Percentiles rank a stretch among this genome's conserved stretches.
Evolutionary conservation across 331 rosid species (phyloP).

Genomic region (Malus hybrid): DNA sequence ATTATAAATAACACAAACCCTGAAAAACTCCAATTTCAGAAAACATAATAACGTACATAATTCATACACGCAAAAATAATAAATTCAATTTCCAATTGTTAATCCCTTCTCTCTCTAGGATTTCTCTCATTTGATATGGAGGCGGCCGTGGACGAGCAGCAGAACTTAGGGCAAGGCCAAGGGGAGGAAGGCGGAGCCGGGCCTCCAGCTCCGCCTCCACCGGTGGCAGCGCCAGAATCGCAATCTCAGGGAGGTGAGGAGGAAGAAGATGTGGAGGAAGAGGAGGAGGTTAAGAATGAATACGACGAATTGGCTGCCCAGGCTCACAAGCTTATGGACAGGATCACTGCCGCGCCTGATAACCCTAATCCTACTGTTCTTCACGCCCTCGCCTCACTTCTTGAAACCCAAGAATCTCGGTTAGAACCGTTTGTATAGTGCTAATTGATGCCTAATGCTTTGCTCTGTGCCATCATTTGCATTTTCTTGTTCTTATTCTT

Average conservation of each 20-base stretch:
- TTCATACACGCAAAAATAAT: neutral
- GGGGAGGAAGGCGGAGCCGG: conserved; percentile 1
- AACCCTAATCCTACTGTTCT: conserved; percentile 69
- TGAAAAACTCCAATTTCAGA: neutral
- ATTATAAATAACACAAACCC: neutral
- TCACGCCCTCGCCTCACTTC: conserved; percentile 85
- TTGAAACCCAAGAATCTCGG: conserved; percentile 76
- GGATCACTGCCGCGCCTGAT: conserved; percentile 60
- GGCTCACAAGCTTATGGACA: conserved; percentile 86
- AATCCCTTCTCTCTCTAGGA: neutral
- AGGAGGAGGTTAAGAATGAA: conserved; percentile 64
- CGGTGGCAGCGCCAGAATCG: conserved; percentile 22
- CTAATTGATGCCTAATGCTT: neutral
- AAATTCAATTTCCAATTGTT: neutral
- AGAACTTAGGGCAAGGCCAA: conserved; percentile 31
- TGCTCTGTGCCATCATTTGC: neutral
- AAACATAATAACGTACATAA: neutral
- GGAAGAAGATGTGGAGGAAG: conserved; percentile 41
- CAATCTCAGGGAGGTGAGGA: conserved; percentile 25
- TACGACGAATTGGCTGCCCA: conserved; percentile 64
- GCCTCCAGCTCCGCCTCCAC: conserved; percentile 20
- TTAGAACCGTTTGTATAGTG: conserved; percentile 1
- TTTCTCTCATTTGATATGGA: conserved; percentile 17
- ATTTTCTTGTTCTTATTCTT: neutral
- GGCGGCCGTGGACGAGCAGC: conserved; percentile 49